phyloP scores from a whole-genome alignment of 306 rosid species.

The Rosa multiflora region DNA sequence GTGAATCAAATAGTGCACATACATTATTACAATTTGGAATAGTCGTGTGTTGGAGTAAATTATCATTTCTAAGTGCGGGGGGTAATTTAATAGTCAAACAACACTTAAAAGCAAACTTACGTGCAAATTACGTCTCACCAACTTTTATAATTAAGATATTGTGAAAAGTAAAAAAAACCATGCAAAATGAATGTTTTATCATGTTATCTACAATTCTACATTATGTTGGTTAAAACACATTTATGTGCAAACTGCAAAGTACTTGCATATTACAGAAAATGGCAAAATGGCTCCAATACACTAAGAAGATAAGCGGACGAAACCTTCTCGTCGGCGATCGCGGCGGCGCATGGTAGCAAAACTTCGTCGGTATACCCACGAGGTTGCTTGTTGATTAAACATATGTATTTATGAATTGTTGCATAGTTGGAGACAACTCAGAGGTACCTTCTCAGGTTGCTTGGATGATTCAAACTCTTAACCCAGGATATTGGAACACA shows the following conservation, averaged over 20 bases:
- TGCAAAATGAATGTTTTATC: no score
- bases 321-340: neutral
- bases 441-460: neutral
- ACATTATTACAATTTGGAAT: neutral
- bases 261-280: no score
- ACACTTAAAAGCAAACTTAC: no score
- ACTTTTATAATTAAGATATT: neutral
- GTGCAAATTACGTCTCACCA: neutral
- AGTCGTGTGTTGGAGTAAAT: neutral
- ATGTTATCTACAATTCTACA: no score
- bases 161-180: neutral
- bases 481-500: constrained; percentile 7
- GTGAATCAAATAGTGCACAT: neutral
- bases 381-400: neutral
- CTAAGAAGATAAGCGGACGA: neutral
- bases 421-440: constrained; percentile 7
- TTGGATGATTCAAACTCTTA: constrained; percentile 1
- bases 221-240: no score
- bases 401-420: neutral
- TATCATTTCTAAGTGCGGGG: neutral
- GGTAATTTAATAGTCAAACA: no score
- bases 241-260: no score
- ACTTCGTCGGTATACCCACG: neutral
- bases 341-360: neutral
- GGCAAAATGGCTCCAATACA: no score